Evolutionary conservation across 768 basidiomycete genomes (phyloP), one percentile per base, ranked within the genome.

Genomic region (Austroboletus eburneus): DNA sequence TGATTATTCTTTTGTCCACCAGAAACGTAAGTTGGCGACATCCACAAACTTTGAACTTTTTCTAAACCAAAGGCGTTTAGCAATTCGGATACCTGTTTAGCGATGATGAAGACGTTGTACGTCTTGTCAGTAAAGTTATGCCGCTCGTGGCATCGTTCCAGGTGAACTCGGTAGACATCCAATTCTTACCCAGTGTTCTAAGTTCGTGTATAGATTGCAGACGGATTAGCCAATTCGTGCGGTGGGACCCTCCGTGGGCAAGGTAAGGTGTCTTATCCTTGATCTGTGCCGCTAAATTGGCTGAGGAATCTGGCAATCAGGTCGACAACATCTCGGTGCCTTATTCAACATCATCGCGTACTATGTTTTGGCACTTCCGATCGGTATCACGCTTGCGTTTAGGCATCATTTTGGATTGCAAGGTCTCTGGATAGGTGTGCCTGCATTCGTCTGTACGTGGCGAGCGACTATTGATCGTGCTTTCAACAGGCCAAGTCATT

Each of bases 271-370:
- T 17, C 17, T 17, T 18, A 29, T 3, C 21, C 12, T 10, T n/a
- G 0, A 5, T 27, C 14, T 10, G 12, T 25, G 16, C 16, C n/a
- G 16, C 23, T 24, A 9, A 5, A 12, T 10, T 9, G 7, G 18
- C 54, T 53, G 32, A 63, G 14, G 27, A 22, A 49, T 14, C 18
- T 30, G 18, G 29, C 17, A 18, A 38, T 43, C 52, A 68, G 72
- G 71, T 7, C 63, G 83, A 17, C 87, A 89, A 59, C 80, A 83
- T 50, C 74, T 88, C 16, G 87, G 86, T 7, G 86, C 87, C 8
- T 55, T 80, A 7, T 87, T 88, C 69, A 87, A 89, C 58, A 59
- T 85, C 21, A 65, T 85, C 14, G 85, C 85, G 30, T 80, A 80
- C 59, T 80, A 79, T 47, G 66, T 77, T 2, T 57, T 80, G 30